Conservation (phyloP, 495 filamentous ascomycete species). For the Penicillium bialowiezense region DNA sequence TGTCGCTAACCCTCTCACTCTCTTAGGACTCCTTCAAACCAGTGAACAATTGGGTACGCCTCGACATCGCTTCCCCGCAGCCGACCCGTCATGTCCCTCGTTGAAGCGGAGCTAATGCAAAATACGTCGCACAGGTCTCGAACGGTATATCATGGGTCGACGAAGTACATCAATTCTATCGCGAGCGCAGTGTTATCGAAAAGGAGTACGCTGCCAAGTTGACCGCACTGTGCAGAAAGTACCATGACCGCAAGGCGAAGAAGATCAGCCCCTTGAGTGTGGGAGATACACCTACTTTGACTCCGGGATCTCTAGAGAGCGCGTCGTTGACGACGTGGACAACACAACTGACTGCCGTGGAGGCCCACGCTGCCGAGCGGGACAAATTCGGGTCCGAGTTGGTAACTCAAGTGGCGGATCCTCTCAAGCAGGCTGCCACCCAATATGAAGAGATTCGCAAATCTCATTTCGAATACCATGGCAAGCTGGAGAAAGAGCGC, state of each 20-base stretch:
- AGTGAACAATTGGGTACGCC: constrained; percentile 80
- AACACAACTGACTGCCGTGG: constrained; percentile 84
- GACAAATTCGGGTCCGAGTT: constrained; percentile 78
- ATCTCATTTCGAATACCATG: constrained; percentile 82
- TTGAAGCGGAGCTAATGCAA: constrained; percentile 27
- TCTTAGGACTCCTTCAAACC: constrained; percentile 88
- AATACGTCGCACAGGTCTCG: constrained; percentile 52
- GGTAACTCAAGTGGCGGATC: constrained; percentile 74
- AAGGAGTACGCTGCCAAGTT: constrained; percentile 94
- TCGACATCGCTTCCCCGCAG: constrained; percentile 20
- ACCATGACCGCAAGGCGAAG: constrained; percentile 92
- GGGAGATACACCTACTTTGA: constrained; percentile 88
- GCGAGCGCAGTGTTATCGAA: constrained; percentile 88
- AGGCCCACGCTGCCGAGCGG: constrained; percentile 84
- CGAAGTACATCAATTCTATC: constrained; percentile 95
- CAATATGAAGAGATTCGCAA: constrained; percentile 93
- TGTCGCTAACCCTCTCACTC: constrained; percentile 2
- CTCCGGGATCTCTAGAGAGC: constrained; percentile 92
- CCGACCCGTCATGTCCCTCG: constrained; percentile 16
- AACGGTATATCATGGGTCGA: constrained; percentile 92
- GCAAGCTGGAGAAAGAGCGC: constrained; percentile 83
- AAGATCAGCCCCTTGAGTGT: constrained; percentile 88
- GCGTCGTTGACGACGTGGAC: constrained; percentile 97
- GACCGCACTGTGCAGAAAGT: constrained; percentile 83
- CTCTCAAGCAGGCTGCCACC: constrained; percentile 64